Evolutionary conservation across 352 stramenopile species (phyloP).

Genomic region (Phytophthora tubulina): DNA sequence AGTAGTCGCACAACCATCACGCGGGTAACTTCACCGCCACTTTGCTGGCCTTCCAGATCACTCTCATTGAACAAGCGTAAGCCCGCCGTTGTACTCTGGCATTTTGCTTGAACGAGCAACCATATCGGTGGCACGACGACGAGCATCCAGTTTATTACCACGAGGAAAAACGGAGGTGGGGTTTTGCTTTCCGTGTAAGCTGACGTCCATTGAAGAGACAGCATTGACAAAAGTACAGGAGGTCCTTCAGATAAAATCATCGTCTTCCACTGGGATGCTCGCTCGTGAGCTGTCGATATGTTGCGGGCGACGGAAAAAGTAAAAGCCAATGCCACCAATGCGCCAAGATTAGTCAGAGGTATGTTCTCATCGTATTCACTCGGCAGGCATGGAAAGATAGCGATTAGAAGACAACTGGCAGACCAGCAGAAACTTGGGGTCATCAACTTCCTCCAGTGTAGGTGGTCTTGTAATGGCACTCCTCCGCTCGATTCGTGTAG

Average conservation of each 20-base stretch:
- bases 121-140: conserved; percentile 43
- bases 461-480: conserved; percentile 1
- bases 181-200: conserved; percentile 39
- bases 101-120: conserved; percentile 38
- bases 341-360: conserved; percentile 55
- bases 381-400: conserved; percentile 73
- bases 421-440: conserved; percentile 49
- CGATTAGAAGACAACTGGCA: conserved; percentile 57
- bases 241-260: conserved; percentile 12
- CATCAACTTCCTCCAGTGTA: conserved; percentile 10
- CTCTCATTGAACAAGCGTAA: conserved; percentile 13
- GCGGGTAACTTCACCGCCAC: neutral
- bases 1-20: conserved; percentile 47
- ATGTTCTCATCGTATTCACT: conserved; percentile 68
- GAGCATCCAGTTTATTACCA: conserved; percentile 59
- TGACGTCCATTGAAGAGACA: conserved; percentile 57
- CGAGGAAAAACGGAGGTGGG: conserved; percentile 45
- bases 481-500: neutral
- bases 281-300: conserved; percentile 8
- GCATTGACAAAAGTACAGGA: conserved; percentile 46
- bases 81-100: neutral
- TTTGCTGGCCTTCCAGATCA: conserved; percentile 29
- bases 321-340: conserved; percentile 25
- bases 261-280: conserved; percentile 15
- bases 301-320: conserved; percentile 10